Evolutionary conservation across 164 flowering plant genomes (phyloP).

Genomic region (Stephania yunnanensis): DNA sequence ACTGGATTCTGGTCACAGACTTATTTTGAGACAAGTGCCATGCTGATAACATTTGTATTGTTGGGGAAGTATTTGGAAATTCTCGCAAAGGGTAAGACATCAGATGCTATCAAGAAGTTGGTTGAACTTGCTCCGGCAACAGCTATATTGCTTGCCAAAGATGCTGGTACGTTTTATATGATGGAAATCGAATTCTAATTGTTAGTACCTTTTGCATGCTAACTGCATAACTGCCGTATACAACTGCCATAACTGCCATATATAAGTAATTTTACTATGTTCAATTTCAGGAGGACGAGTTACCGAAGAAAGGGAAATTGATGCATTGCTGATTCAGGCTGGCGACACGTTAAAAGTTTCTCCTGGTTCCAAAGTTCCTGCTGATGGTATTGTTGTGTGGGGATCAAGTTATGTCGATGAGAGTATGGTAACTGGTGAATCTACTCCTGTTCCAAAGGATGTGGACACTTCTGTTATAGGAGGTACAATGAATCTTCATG

Average conservation of each 20-base stretch:
- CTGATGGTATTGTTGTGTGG: constrained; percentile 84
- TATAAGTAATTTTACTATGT: background rate
- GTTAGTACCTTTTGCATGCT: background rate
- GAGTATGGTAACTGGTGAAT: constrained; percentile 99
- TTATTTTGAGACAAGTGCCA: constrained; percentile 96
- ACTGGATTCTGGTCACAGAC: constrained; percentile 96
- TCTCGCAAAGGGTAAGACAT: constrained; percentile 96
- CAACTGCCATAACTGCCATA: background rate
- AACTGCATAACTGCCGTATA: background rate
- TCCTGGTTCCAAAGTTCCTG: constrained; percentile 94
- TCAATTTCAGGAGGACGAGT: constrained; percentile 52
- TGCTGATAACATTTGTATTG: constrained; percentile 94
- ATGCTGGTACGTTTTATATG: constrained; percentile 43
- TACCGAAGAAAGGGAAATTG: constrained; percentile 76
- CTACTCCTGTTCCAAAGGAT: constrained; percentile 72
- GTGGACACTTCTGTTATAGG: constrained; percentile 68
- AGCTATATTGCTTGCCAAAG: constrained; percentile 66
- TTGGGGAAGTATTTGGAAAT: constrained; percentile 93
- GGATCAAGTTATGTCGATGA: constrained; percentile 97
- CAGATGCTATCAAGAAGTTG: constrained; percentile 93
- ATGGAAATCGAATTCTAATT: background rate
- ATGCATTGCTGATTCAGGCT: constrained; percentile 84
- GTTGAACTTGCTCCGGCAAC: constrained; percentile 94
- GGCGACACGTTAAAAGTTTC: constrained; percentile 80
- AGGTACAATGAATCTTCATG: constrained; percentile 93